Evolutionary conservation across 2,329 filamentous ascomycete genomes (phyloP), one percentile per base, ranked within the genome.

Genomic region (Cercospora zeina): DNA sequence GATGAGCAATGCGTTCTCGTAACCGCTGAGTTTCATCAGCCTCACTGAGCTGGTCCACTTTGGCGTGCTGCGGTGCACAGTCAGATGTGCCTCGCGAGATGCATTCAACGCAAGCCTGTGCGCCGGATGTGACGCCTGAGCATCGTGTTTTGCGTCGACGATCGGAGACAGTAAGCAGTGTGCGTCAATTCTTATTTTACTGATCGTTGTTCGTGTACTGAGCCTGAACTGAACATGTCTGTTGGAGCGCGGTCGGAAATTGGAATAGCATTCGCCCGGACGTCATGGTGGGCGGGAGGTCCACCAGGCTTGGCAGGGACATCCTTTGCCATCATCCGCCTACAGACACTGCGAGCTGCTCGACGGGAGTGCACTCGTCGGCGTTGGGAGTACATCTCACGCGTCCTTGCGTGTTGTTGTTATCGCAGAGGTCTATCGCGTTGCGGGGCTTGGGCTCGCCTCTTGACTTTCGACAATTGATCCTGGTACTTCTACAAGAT

Each of bases 21-120:
- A 65, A 24, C 5, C 53, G 45, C 21, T 34, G 45, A n/a, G 36
- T 61, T 6, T 31, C 51, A 11, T n/a, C 33, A 5, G 50, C 31
- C 14, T 45, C 53, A 30, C 54, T 47, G 42, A 13, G 42, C 16
- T 57, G 60, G 5, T 36, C 24, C 2, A 57, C 63, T 36, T 27
- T 27, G n/a, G n/a, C n/a, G n/a, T n/a, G n/a, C n/a, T 65, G 62
- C 14, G 62, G 47, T n/a, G 47, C 51, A 30, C 62, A 65, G 13
- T 53, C 54, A n/a, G 53, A 9, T 9, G 59, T 39, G 33, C 31
- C 57, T 14, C 63, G 63, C n/a, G 60, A 59, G 21, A 51, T 36
- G 47, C 63, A 65, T 51, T 65, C 60, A 24, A 33, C 21, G 37
- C 63, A 65, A 31, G 62, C 56, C 6, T 14, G n/a, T 7, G 30